phyloP scores from a whole-genome alignment of 371 early-diverging fungal genomes.

The Saksenaea oblongispora region DNA sequence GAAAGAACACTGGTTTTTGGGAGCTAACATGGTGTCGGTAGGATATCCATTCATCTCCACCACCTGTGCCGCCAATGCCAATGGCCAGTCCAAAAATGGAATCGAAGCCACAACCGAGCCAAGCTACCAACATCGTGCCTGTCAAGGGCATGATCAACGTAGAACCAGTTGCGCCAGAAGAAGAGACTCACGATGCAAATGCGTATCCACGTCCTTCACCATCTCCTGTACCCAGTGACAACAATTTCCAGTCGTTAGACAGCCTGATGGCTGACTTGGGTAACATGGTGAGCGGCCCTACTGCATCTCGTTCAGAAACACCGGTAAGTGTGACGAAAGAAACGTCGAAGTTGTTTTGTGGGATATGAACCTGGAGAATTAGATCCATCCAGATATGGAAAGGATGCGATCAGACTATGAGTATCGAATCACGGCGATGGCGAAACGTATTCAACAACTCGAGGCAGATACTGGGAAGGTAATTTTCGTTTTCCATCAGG shows the following conservation, averaged over 20 bases:
- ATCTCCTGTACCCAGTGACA: conserved; percentile 24
- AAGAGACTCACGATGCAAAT: conserved; percentile 30
- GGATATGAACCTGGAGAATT: not conserved
- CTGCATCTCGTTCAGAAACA: not conserved
- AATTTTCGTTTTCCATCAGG: not conserved
- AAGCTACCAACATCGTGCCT: conserved; percentile 50
- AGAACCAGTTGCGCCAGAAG: conserved; percentile 21
- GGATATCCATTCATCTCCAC: conserved; percentile 7
- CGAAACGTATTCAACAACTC: conserved; percentile 46
- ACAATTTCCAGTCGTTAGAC: conserved; percentile 69
- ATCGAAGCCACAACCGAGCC: conserved; percentile 35
- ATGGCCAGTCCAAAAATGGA: conserved; percentile 9
- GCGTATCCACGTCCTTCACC: conserved; percentile 13
- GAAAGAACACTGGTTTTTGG: not conserved
- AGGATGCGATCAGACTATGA: conserved; percentile 61
- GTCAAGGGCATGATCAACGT: conserved; percentile 52
- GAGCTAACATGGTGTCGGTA: not conserved
- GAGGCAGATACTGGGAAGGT: conserved; percentile 28
- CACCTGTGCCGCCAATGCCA: conserved; percentile 42
- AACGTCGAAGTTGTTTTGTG: not conserved
- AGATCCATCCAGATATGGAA: conserved; percentile 18
- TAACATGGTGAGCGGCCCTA: conserved; percentile 55
- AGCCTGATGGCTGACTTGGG: conserved; percentile 86
- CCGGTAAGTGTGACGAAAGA: not conserved
- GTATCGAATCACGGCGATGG: conserved; percentile 47